phyloP scores from a whole-genome alignment of 805 yeast genomes.

The Ogataea ganodermae region DNA sequence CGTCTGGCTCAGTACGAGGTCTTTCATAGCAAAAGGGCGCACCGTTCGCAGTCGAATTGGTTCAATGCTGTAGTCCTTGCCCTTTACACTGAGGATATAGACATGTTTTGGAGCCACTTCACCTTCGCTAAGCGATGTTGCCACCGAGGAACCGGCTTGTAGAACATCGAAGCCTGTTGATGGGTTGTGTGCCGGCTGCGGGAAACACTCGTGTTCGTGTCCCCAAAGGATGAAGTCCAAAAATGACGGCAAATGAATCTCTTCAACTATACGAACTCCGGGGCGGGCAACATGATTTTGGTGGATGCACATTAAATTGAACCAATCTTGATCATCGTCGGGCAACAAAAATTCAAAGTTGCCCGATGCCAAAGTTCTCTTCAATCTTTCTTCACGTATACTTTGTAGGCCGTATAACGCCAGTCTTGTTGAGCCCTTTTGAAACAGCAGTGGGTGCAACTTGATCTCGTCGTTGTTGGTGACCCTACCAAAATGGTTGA shows the following conservation, averaged over 20 bases:
- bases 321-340: slow-evolving; percentile 60
- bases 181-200: slow-evolving; percentile 61
- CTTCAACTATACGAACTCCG: slow-evolving; percentile 82
- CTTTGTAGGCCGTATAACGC: slow-evolving; percentile 89
- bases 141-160: slow-evolving; percentile 94
- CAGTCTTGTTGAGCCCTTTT: slow-evolving; percentile 78
- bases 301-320: slow-evolving; percentile 82
- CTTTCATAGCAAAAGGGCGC: slow-evolving; percentile 80
- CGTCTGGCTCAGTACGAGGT: slow-evolving; percentile 54
- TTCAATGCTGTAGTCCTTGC: slow-evolving; percentile 55
- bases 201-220: slow-evolving; percentile 93
- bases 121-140: slow-evolving; percentile 84
- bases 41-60: slow-evolving; percentile 67
- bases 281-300: slow-evolving; percentile 88
- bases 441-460: slow-evolving; percentile 74
- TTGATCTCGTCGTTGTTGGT: slow-evolving; percentile 72
- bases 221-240: slow-evolving; percentile 92
- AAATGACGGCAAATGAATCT: slow-evolving; percentile 76
- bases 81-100: slow-evolving; percentile 67
- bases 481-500: slow-evolving; percentile 89
- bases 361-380: slow-evolving; percentile 78
- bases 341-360: slow-evolving; percentile 81
- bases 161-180: slow-evolving; percentile 71
- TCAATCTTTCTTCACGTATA: slow-evolving; percentile 85
- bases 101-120: slow-evolving; percentile 77